phyloP scores from a whole-genome alignment of 1,139 yeast species.

The Tardiomyces blankii region DNA sequence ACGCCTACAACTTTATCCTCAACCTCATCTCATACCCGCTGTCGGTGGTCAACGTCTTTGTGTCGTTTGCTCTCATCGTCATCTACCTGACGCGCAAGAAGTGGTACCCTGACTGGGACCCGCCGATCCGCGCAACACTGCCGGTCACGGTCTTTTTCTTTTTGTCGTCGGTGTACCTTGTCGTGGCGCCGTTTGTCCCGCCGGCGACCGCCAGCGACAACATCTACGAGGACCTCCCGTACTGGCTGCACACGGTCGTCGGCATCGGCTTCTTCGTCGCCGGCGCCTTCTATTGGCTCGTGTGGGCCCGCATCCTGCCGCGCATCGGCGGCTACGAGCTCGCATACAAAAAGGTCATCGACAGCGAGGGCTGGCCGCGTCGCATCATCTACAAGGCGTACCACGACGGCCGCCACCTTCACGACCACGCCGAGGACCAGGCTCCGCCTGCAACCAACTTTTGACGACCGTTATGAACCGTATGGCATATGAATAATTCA shows the following conservation, averaged over 20 bases:
- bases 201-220: constrained; percentile 50
- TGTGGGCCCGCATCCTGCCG: constrained; percentile 58
- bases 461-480: no score
- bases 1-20: constrained; percentile 64
- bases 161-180: constrained; percentile 56
- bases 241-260: constrained; percentile 74
- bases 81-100: constrained; percentile 49
- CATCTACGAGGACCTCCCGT: constrained; percentile 59
- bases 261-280: constrained; percentile 68
- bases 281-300: constrained; percentile 62
- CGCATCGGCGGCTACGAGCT: constrained; percentile 45
- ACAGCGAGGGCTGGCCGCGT: constrained; percentile 69
- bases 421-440: not conserved
- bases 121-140: constrained; percentile 60
- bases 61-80: constrained; percentile 61
- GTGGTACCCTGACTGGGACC: constrained; percentile 44
- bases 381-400: constrained; percentile 38
- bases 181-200: constrained; percentile 75
- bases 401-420: not conserved
- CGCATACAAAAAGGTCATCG: constrained; percentile 47
- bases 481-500: no score
- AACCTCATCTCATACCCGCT: constrained; percentile 69
- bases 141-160: constrained; percentile 58
- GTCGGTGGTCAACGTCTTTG: constrained; percentile 57
- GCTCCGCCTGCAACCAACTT: no score